phyloP scores from a whole-genome alignment of 306 rosid species.

The Aeschynomene evenia region DNA sequence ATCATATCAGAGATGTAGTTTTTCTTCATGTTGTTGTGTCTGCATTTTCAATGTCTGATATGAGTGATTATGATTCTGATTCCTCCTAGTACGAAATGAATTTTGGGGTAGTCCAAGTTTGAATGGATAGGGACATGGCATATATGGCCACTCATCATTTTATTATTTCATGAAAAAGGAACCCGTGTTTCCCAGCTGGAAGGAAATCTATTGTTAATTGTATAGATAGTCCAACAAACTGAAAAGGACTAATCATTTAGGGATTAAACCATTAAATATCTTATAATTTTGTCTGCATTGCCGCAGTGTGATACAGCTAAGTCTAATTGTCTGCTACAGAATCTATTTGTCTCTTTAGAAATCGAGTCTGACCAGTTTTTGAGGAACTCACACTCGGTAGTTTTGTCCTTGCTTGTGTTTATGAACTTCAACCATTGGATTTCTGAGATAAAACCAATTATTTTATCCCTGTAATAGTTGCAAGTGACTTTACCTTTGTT shows the following conservation, averaged over 20 bases:
- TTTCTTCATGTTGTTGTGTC: background rate
- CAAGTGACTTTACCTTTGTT: background rate
- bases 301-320: background rate
- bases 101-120: background rate
- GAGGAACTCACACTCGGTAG: background rate
- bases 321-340: background rate
- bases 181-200: background rate
- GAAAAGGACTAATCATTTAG: background rate
- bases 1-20: background rate
- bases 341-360: background rate
- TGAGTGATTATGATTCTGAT: background rate
- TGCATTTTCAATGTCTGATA: background rate
- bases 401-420: background rate
- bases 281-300: conserved; percentile 6
- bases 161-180: background rate
- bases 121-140: conserved; percentile 7
- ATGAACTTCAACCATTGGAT: background rate
- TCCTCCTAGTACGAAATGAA: background rate
- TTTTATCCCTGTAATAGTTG: background rate
- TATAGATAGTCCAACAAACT: background rate
- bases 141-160: background rate
- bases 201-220: background rate
- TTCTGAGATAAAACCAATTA: background rate
- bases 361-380: background rate
- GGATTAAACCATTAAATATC: background rate